phyloP scores from a whole-genome alignment of 1,284 basidiomycete genomes.

The Apiotrichum mycotoxinovorans region DNA sequence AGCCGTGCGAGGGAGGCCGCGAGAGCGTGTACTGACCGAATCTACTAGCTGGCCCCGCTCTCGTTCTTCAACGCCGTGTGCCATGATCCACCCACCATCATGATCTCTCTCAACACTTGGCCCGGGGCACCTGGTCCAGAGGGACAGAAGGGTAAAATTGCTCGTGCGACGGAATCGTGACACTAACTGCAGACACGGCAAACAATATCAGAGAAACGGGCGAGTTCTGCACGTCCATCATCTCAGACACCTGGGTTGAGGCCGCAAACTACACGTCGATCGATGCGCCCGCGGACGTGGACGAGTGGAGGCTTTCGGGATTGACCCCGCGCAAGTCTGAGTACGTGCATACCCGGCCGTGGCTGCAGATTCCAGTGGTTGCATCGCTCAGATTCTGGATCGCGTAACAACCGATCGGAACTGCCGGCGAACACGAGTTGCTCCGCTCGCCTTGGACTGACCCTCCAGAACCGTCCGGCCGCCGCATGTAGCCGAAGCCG shows the following conservation, averaged over 20 bases:
- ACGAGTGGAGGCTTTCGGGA: slow-evolving; percentile 71
- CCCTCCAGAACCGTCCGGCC: slow-evolving; percentile 55
- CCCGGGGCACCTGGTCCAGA: too few species aligned
- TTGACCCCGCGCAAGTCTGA: slow-evolving; percentile 59
- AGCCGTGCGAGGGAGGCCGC: too few species aligned
- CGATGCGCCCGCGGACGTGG: slow-evolving; percentile 61
- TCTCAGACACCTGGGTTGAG: slow-evolving; percentile 69
- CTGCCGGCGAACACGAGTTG: too few species aligned
- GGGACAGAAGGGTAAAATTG: too few species aligned
- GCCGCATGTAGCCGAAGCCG: slow-evolving; percentile 66
- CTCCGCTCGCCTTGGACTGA: too few species aligned
- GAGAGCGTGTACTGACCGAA: too few species aligned
- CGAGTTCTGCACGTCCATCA: slow-evolving; percentile 70
- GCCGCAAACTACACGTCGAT: slow-evolving; percentile 67
- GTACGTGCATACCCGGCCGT: slow-evolving; percentile 51
- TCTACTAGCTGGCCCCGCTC: slow-evolving; percentile 40
- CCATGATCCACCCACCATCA: slow-evolving; percentile 64
- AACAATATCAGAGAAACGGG: slow-evolving; percentile 64
- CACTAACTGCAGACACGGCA: slow-evolving; percentile 57
- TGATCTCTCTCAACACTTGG: slow-evolving; percentile 55
- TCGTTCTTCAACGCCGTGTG: slow-evolving; percentile 53
- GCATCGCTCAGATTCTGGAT: too few species aligned
- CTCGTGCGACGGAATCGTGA: too few species aligned
- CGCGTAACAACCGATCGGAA: too few species aligned
- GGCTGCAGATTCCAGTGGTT: neutral